Evolutionary conservation across 495 filamentous ascomycete genomes (phyloP), one percentile per base, ranked within the genome.

Genomic region (Trichodelitschia bisporula): DNA sequence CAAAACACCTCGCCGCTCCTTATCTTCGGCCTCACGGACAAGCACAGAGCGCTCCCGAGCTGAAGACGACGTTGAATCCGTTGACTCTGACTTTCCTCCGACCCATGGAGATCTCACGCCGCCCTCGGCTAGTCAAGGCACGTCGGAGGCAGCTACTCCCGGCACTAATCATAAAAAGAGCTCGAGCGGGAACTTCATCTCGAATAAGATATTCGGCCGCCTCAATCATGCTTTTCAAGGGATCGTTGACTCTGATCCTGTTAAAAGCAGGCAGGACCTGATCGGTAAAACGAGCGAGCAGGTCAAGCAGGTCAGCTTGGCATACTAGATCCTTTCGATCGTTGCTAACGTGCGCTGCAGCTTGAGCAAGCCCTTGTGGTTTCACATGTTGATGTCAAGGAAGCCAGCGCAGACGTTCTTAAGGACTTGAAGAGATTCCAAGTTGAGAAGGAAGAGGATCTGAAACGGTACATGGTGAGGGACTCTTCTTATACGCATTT

Each of bases 151-250:
- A 16, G 52, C 46, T 17, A 41, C 36, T 17, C 50, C 51, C 3
- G 38, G 42, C 10, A 43, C 47, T 15, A 34, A 42, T 11, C 75
- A 83, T 49, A 66, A 68, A 45, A 84, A 84, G 49, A 68, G 63
- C 26, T 51, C 57, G 15, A 79, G 77, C 32, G 68, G 76, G 15
- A 80, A 73, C 16, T 86, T 82, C 36, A 74, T 86, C 29, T 70
- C 77, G 17, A 86, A 73, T 48, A 89, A 77, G 49, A 75, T 93
- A n/a, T 93, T 97, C 48, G 83, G 83, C 14, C 69, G 82, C 8
- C 71, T 97, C 33, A 84, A 72, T 37, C 82, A 95, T 54, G 84
- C 89, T 0, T 74, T 92, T 16, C 80, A 92, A 46, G 89, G 89
- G 12, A 80, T 93, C 43, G 82, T 83, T 2, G 86, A 97, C 48